These are phyloP conservation scores for Pugionium dolabratum DNA, from an alignment of 345 rosid species.

Conservation along the genomic window DNA sequence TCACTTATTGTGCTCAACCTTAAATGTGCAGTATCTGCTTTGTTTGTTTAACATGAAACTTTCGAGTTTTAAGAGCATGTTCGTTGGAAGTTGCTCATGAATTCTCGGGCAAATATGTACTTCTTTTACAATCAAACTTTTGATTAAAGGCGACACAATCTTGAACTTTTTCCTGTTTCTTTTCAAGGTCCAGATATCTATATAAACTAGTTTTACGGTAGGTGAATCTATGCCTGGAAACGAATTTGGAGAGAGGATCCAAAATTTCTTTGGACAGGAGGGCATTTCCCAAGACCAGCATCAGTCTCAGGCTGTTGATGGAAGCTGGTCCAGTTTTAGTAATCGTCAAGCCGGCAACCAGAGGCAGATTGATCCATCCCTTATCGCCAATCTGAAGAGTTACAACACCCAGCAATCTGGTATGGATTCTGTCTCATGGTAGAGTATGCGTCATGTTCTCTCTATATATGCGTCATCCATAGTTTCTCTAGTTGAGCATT, in stretches of 20 bases:
- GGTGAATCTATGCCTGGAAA: conserved; percentile 92
- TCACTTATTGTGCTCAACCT: neutral
- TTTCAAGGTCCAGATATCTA: conserved; percentile 36
- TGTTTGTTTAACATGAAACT: conserved; percentile 22
- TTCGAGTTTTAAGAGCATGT: conserved; percentile 20
- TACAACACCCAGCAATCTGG: conserved; percentile 62
- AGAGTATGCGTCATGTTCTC: neutral
- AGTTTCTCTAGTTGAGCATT: conserved; percentile 16
- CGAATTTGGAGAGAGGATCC: conserved; percentile 90
- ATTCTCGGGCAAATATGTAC: conserved; percentile 42
- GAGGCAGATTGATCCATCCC: conserved; percentile 60
- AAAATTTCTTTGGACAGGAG: conserved; percentile 83
- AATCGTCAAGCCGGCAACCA: conserved; percentile 64
- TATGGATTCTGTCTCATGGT: conserved; percentile 36
- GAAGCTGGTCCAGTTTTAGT: conserved; percentile 60
- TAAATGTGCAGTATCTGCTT: conserved; percentile 1
- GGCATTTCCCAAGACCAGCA: conserved; percentile 67
- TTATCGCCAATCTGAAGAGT: conserved; percentile 57
- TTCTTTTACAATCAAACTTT: conserved; percentile 14
- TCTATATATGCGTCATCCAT: neutral
- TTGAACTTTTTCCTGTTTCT: conserved; percentile 28
- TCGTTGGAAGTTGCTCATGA: conserved; percentile 37
- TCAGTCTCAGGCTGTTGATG: conserved; percentile 60
- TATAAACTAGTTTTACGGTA: conserved; percentile 37
- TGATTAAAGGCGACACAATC: conserved; percentile 14